Conservation (phyloP, 2,329 filamentous ascomycete species). For the Thielaviopsis musarum region DNA sequence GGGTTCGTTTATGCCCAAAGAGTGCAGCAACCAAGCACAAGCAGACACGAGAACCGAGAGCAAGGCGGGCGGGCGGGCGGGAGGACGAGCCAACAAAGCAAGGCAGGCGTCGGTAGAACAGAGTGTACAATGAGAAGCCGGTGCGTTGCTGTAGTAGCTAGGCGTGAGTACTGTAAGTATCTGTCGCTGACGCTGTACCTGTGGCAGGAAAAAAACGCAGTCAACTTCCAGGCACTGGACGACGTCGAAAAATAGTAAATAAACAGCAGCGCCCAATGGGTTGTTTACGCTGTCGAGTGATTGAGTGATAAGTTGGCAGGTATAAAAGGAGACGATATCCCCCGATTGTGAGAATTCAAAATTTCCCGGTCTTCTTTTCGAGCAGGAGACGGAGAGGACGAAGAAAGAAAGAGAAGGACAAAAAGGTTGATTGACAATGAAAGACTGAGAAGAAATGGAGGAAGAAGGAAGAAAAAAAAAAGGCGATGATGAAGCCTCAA, state of each 20-base stretch:
- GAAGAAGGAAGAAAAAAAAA: conserved; percentile 3
- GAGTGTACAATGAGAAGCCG: not conserved
- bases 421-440: not conserved
- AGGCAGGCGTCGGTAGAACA: not conserved
- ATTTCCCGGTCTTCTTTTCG: not conserved
- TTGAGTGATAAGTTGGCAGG: not conserved
- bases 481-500: not conserved
- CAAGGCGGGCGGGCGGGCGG: not conserved
- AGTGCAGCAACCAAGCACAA: not conserved
- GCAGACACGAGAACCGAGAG: not conserved
- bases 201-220: not conserved
- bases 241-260: not conserved
- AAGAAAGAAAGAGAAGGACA: not conserved
- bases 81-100: conserved; percentile 8
- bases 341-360: not conserved
- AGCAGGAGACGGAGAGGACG: not conserved
- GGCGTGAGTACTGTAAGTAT: not conserved
- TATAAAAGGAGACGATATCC: not conserved
- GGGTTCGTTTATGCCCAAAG: conserved; percentile 2
- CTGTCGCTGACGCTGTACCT: not conserved
- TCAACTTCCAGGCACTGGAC: not conserved
- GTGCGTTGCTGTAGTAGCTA: not conserved
- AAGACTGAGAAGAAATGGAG: conserved; percentile 2
- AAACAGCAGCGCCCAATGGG: not conserved
- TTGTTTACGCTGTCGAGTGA: not conserved